phyloP scores from a whole-genome alignment of 1,139 yeast species.

The Martiniozyma asiatica region DNA sequence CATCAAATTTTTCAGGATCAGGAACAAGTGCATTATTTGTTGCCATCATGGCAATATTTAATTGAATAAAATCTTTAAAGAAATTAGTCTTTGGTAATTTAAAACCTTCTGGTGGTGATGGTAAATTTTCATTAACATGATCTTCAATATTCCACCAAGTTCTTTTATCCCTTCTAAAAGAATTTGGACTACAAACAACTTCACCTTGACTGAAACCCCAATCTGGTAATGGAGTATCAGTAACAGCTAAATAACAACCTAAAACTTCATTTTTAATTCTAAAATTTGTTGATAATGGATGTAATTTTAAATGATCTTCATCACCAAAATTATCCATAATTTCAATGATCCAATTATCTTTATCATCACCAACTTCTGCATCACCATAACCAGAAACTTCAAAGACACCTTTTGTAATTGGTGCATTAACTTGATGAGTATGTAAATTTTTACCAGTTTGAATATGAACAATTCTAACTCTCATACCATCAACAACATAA shows the following conservation, averaged over 20 bases:
- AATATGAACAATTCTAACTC: slow-evolving; percentile 68
- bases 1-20: slow-evolving; percentile 83
- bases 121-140: slow-evolving; percentile 65
- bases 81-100: slow-evolving; percentile 74
- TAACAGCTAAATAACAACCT: slow-evolving; percentile 79
- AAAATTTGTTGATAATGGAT: slow-evolving; percentile 79
- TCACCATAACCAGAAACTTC: slow-evolving; percentile 96
- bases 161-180: slow-evolving; percentile 77
- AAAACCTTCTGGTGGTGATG: slow-evolving; percentile 61
- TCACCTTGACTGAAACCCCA: slow-evolving; percentile 99
- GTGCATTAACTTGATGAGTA: slow-evolving; percentile 75
- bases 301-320: slow-evolving; percentile 59
- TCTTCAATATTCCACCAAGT: slow-evolving; percentile 98
- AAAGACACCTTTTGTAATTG: slow-evolving; percentile 53
- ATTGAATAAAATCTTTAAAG: slow-evolving; percentile 78
- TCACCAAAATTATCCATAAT: slow-evolving; percentile 63
- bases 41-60: slow-evolving; percentile 98
- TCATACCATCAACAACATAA: slow-evolving; percentile 59
- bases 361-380: slow-evolving; percentile 70
- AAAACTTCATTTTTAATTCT: slow-evolving; percentile 57
- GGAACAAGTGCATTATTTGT: slow-evolving; percentile 94
- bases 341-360: slow-evolving; percentile 92
- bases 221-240: slow-evolving; percentile 72
- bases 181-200: slow-evolving; percentile 70
- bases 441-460: slow-evolving; percentile 84